Evolutionary conservation across 805 yeast species (phyloP), one percentile per base, ranked within the genome.

Genomic region (Kuraishia piskuri): DNA sequence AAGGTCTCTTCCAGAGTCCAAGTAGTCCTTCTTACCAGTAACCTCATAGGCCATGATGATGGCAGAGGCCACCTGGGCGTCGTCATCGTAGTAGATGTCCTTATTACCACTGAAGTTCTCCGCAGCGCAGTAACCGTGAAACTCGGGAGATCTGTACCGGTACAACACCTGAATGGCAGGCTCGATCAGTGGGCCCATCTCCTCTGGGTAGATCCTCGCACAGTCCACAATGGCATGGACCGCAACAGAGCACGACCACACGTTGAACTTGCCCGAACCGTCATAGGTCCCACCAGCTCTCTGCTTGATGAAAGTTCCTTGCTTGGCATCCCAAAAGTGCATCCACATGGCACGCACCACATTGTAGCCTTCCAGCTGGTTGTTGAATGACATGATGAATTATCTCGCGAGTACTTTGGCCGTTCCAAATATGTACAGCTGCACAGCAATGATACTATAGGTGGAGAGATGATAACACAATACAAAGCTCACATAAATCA

Each of bases 1-100:
- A 59, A 82, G 70, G 57, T 81, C 86, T 50, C 80, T 71, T 7
- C 83, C 86, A 58, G 72, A 71, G 58, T 77, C 81, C 56, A 85
- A 68, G 61, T 72, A 81, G 49, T 69, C 68, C 58, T 68, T 68
- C 56, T 83, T 78, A 1, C 77, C 78, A 1, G 89, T 83, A 22
- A 82, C 88, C 61, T 84, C 90, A 61, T 80, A 84, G 1, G 88
- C 87, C 2, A 82, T 76, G 54, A 86, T 68, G 58, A 83, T 71
- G 2, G 84, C 85, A 59, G 82, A 73, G 17, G 86, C 84, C 14
- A 84, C 80, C 63, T 85, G 91, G 2, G 90, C 91, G 62, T 84
- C 86, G 61, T 85, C 91, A 61, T 85, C 90, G 57, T 82, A 82
- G 64, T 84, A 84, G 46, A 85, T 80, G 63, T 85, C 90, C 51